Evolutionary conservation across 2,329 filamentous ascomycete genomes (phyloP), one percentile per base, ranked within the genome.

Genomic region (Aspergillus sergii): DNA sequence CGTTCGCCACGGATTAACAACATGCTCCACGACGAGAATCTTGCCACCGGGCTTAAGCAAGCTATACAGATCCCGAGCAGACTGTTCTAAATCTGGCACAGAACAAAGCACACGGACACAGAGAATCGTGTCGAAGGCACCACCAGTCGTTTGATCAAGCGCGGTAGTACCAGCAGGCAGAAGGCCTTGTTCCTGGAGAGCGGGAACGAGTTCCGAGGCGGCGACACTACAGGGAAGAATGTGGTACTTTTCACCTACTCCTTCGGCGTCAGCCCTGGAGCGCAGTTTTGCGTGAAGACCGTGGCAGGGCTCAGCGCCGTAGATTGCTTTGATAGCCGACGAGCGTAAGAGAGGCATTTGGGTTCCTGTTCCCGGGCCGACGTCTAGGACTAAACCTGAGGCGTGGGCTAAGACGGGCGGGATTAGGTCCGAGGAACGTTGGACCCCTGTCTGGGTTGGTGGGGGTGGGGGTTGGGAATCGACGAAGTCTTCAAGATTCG

Each of bases 1-100:
- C n/a, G 73, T 78, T 57, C 73, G 71, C 81, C 82, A 85, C 1
- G 82, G 80, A 68, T 85, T 86, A 28, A 76, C 79, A 14, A 86
- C 81, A 75, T 88, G 86, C 72, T 88, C 86, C 58, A 80, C 83
- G 30, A 87, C 75, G 21, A 88, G 73, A 75, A 88, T 72, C 60
- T 83, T 75, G 0, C 86, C 86, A 2, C 86, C 85, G 0, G 85
- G 85, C 63, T 82, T 83, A 45, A 88, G 70, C 63, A 87, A 69
- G 0, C 68, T 68, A 69, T 86, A 86, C 43, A 88, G 66, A 1
- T 81, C 79, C 1, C 71, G 69, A 19, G 81, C 76, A 2, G 83
- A 84, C 57, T 78, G 73, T 55, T 81, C 76, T 26, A 81, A 76
- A 48, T 81, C 71, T 0, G 84, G 83, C 10, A 88, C 82, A 4